phyloP scores from a whole-genome alignment of 2,329 filamentous ascomycete species.

The Neofusicoccum parvum region DNA sequence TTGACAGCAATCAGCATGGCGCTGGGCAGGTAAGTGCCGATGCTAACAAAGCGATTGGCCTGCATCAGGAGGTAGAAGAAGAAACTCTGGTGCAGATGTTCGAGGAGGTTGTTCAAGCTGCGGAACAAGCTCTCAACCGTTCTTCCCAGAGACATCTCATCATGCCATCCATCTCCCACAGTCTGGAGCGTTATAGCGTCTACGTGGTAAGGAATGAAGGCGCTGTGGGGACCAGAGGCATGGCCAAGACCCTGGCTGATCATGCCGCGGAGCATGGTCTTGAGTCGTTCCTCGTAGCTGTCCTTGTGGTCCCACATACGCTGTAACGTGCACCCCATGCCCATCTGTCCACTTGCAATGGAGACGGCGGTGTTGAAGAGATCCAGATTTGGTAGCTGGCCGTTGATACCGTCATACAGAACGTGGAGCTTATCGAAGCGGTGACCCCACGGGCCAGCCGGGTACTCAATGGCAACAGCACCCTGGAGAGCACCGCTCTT shows the following conservation, averaged over 20 bases:
- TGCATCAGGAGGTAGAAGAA: conserved; percentile 98
- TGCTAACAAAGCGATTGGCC: conserved; percentile 90
- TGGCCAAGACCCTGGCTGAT: conserved; percentile 86
- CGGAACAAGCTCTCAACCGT: conserved; percentile 88
- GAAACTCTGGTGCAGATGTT: conserved; percentile 97
- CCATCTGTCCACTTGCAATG: conserved; percentile 90
- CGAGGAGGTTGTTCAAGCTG: conserved; percentile 92
- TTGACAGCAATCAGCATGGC: conserved; percentile 96
- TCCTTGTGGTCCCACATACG: conserved; percentile 79
- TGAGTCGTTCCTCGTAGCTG: conserved; percentile 77
- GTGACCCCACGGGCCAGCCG: conserved; percentile 67
- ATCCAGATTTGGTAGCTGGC: conserved; percentile 92
- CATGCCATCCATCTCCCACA: conserved; percentile 89
- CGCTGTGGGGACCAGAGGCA: conserved; percentile 87
- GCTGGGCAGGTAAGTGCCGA: conserved; percentile 93
- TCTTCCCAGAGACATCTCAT: conserved; percentile 93
- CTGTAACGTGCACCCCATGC: conserved; percentile 80
- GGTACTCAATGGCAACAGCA: conserved; percentile 90
- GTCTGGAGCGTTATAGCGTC: conserved; percentile 93
- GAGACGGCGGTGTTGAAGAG: conserved; percentile 91
- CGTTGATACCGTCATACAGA: conserved; percentile 93
- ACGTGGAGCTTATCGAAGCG: conserved; percentile 88
- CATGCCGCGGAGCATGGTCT: conserved; percentile 91
- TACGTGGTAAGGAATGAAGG: conserved; percentile 96
- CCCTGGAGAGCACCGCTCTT: conserved; percentile 94